These are phyloP conservation scores for Macrophomina phaseolina DNA, from an alignment of 2,329 filamentous ascomycete genomes.

Conservation along the genomic window DNA sequence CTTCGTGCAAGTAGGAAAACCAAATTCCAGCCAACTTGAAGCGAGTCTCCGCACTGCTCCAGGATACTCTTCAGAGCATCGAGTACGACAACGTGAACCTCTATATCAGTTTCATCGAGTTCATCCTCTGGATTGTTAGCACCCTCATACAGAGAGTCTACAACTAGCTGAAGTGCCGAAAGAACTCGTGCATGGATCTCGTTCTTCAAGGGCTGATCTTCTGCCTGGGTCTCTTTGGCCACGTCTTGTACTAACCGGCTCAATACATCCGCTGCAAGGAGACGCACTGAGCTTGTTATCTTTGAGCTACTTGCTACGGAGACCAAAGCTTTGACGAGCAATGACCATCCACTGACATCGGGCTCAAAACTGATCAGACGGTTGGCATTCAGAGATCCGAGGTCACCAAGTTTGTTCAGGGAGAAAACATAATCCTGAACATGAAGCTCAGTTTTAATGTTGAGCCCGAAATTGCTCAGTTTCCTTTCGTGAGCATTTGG, in stretches of 20 bases:
- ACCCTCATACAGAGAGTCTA: constrained; percentile 63
- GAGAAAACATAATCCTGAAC: constrained; percentile 55
- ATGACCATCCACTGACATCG: constrained; percentile 75
- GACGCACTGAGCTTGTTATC: constrained; percentile 51
- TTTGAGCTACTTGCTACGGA: constrained; percentile 49
- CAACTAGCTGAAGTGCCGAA: constrained; percentile 66
- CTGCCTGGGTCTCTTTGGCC: constrained; percentile 58
- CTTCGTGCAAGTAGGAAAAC: constrained; percentile 85
- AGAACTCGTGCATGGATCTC: constrained; percentile 76
- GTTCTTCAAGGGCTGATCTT: constrained; percentile 46
- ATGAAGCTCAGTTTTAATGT: constrained; percentile 47
- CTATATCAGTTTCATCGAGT: constrained; percentile 69
- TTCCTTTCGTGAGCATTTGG: constrained; percentile 12
- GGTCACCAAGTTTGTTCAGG: constrained; percentile 54
- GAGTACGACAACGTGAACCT: constrained; percentile 80
- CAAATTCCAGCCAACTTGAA: constrained; percentile 83
- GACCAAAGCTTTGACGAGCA: constrained; percentile 64
- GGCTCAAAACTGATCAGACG: constrained; percentile 73
- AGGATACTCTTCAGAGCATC: constrained; percentile 82
- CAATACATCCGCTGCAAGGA: constrained; percentile 57
- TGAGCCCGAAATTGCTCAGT: constrained; percentile 29
- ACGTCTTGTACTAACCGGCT: constrained; percentile 54
- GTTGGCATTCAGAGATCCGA: constrained; percentile 52
- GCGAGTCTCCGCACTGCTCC: constrained; percentile 84
- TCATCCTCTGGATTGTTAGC: constrained; percentile 62